A percentile compares a stretch with the other conserved stretches of the same genome.
phyloP scores from a whole-genome alignment of 1,284 basidiomycete species.

The Macrocystidia cucumis region DNA sequence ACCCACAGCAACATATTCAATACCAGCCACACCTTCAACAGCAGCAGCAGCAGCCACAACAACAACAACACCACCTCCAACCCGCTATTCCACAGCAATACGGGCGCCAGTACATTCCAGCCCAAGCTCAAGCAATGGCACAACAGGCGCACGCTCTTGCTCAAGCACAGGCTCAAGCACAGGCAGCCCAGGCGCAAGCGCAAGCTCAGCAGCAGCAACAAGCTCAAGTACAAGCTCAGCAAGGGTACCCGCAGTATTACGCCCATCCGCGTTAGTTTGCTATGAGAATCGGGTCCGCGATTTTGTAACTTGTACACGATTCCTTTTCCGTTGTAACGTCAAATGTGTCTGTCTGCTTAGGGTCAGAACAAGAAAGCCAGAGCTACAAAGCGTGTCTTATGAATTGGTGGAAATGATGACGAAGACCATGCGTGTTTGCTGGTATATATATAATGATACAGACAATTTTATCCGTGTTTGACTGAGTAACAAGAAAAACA shows the following conservation, averaged over 20 bases:
- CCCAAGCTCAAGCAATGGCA: slow-evolving; percentile 12
- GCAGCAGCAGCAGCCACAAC: slow-evolving; percentile 12
- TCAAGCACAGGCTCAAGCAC: slow-evolving; percentile 27
- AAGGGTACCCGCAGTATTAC: too few species aligned
- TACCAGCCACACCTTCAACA: slow-evolving; percentile 16
- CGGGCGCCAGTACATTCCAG: slow-evolving; percentile 7
- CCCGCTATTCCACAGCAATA: too few species aligned
- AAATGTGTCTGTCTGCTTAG: background rate
- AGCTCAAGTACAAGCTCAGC: slow-evolving; percentile 21
- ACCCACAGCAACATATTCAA: slow-evolving; percentile 29
- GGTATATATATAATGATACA: too few species aligned
- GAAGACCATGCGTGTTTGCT: too few species aligned
- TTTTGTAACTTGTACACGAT: background rate
- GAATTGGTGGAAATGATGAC: too few species aligned
- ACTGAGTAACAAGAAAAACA: too few species aligned
- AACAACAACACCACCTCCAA: slow-evolving; percentile 27
- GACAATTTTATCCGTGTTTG: too few species aligned
- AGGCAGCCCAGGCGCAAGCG: slow-evolving; percentile 29
- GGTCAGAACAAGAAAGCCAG: too few species aligned
- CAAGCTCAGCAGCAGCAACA: slow-evolving; percentile 16
- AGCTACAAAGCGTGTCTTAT: too few species aligned
- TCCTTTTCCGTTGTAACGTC: background rate
- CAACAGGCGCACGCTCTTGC: slow-evolving; percentile 17
- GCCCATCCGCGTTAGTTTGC: too few species aligned
- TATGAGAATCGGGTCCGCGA: too few species aligned